Percentiles rank a stretch among this genome's conserved stretches.
phyloP scores from a whole-genome alignment of 345 rosid genomes.

The Syzygium aromaticum region DNA sequence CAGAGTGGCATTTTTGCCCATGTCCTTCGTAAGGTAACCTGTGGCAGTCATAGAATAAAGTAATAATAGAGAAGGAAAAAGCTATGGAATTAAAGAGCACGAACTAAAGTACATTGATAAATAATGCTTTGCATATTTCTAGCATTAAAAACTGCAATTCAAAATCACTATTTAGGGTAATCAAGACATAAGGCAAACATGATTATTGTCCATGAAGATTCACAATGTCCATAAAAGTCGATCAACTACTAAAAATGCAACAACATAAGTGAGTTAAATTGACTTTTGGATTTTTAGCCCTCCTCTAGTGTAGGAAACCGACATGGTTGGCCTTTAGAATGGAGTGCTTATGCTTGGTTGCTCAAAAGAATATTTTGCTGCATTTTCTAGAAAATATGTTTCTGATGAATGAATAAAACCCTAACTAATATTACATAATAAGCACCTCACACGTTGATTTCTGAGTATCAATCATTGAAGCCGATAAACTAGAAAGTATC shows the following conservation, averaged over 20 bases:
- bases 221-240: not conserved
- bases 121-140: not conserved
- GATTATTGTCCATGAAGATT: not conserved
- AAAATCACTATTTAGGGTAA: not conserved
- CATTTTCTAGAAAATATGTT: not conserved
- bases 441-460: not conserved
- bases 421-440: not conserved
- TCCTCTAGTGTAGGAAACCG: not conserved
- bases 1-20: conserved; percentile 92
- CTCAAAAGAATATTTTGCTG: not conserved
- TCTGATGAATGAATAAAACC: not conserved
- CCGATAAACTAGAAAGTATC: not conserved
- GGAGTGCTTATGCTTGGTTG: not conserved
- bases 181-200: not conserved
- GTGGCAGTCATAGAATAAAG: conserved; percentile 12
- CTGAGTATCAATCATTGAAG: not conserved
- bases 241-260: not conserved
- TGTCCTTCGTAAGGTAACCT: conserved; percentile 72
- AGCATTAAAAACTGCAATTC: not conserved
- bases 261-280: not conserved
- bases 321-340: not conserved
- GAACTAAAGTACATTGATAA: not conserved
- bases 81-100: not conserved
- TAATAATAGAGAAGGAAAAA: not conserved
- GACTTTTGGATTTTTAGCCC: not conserved